Percentiles rank a stretch among this genome's conserved stretches.
These are phyloP conservation scores for Pascua sp. DNA, from an alignment of 1,284 basidiomycete genomes.

Conservation along the genomic window DNA sequence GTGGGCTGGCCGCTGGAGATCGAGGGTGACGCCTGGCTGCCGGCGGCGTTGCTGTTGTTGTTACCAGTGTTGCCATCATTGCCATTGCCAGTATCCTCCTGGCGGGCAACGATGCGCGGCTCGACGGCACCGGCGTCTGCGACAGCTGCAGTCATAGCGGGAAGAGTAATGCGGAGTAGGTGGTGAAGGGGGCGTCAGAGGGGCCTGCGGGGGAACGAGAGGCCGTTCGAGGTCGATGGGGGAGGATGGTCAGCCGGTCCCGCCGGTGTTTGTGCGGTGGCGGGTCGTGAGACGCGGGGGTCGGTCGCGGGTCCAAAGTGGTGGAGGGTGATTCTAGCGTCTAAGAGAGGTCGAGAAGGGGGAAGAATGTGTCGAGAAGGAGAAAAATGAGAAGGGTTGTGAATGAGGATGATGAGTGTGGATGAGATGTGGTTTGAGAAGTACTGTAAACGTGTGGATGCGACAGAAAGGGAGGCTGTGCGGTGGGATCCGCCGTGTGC, in stretches of 20 bases:
- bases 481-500: too few species aligned
- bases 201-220: too few species aligned
- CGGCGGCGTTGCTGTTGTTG: conserved; percentile 1
- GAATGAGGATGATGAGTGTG: not conserved
- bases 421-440: too few species aligned
- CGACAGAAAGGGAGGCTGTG: too few species aligned
- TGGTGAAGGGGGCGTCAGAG: too few species aligned
- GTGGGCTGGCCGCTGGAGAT: conserved; percentile 1
- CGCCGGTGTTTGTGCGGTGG: too few species aligned
- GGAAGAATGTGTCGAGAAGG: not conserved
- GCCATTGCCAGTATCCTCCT: not conserved
- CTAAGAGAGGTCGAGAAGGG: not conserved
- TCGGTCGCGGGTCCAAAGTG: not conserved
- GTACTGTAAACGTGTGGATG: too few species aligned
- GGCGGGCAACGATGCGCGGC: not conserved
- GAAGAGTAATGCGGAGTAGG: too few species aligned
- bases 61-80: not conserved
- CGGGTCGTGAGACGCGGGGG: not conserved
- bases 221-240: too few species aligned
- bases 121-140: not conserved
- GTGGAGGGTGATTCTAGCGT: not conserved
- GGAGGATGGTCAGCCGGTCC: too few species aligned
- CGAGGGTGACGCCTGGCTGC: not conserved
- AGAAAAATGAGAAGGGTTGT: too few species aligned
- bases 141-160: too few species aligned